Conservation (phyloP, 1,284 basidiomycete species). For the Schizophyllum commune region DNA sequence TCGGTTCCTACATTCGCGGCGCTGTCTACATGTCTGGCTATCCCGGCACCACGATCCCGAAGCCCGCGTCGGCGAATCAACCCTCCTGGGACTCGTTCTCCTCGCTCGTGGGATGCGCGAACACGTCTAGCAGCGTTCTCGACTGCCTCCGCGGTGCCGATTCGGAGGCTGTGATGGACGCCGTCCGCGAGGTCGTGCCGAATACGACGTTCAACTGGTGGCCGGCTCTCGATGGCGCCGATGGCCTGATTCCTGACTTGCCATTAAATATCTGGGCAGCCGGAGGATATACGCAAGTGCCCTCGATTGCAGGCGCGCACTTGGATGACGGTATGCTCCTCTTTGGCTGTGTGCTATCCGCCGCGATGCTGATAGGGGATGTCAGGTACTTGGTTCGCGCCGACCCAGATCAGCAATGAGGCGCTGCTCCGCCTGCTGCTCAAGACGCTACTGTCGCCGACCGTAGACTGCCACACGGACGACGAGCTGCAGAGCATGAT, state of each 20-base stretch:
- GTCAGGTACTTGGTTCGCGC: conserved; percentile 32
- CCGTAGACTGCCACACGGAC: conserved; percentile 6
- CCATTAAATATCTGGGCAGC: conserved; percentile 26
- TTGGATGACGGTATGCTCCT: conserved; percentile 36
- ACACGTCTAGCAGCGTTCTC: conserved; percentile 27
- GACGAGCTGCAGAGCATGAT: conserved; percentile 17
- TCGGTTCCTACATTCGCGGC: conserved; percentile 4
- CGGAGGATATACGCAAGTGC: conserved; percentile 31
- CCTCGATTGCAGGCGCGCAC: conserved; percentile 41
- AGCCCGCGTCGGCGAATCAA: conserved; percentile 13
- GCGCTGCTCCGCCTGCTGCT: conserved; percentile 19
- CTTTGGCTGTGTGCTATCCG: neutral
- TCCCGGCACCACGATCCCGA: conserved; percentile 14
- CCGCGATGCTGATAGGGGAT: neutral
- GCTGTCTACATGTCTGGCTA: conserved; percentile 23
- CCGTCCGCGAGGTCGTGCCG: conserved; percentile 17
- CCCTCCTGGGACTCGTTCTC: conserved; percentile 18
- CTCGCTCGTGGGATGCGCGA: conserved; percentile 20
- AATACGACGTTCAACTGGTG: conserved; percentile 26
- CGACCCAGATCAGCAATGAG: conserved; percentile 21
- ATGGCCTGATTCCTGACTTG: conserved; percentile 34
- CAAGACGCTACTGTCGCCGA: conserved; percentile 15
- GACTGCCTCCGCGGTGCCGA: conserved; percentile 31
- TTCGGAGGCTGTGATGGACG: conserved; percentile 26
- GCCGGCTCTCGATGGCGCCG: conserved; percentile 34